Evolutionary conservation across 2,329 filamentous ascomycete genomes (phyloP), one percentile per base, ranked within the genome.

Genomic region (Mycosphaerella sp.): DNA sequence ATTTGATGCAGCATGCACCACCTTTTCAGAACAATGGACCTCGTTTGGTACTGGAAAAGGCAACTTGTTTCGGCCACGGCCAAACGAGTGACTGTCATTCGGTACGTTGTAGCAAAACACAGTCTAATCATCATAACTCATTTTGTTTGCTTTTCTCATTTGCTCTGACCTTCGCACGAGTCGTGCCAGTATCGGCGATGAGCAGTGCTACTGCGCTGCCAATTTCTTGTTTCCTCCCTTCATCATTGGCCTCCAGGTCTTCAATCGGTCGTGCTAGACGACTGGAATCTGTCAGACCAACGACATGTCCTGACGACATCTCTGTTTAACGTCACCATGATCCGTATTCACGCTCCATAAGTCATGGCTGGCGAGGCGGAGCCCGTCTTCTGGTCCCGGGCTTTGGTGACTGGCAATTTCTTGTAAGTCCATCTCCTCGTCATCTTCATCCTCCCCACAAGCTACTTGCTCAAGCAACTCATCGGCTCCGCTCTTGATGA

Each of bases 391-490:
- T 44, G 42, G 42, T 12, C 26, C 21, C 42, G 42, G 11, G 23
- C 21, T 7, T 26, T 26, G 42, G 32, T 40, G 36, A 51, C 44
- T 50, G 42, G 51, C 7, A 21, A 26, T 38, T 23, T 17, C n/a
- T 40, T 36, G 40, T 44, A 31, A 32, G 26, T 10, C 50, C 40
- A 62, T 63, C 46, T 59, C 63, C 47, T 67, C 66, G 32, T 69
- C 67, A 75, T 76, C 80, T 66, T 81, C 82, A 38, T 51, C 48
- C 17, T 51, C 46, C 11, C 34, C 46, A n/a, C 10, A 46, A 36
- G 44, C 29, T 32, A 34, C 84, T 53, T 74, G 72, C 57, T 72
- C 70, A 66, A 78, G 80, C 69, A 73, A 73, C 70, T 80, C 79
- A 64, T 81, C 79, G 58, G 78, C 78, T 45, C 68, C 68, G 53